Percentiles rank a stretch among this genome's conserved stretches.
Evolutionary conservation across 1,284 basidiomycete species (phyloP).

Genomic region (Quambalaria eucalypti): DNA sequence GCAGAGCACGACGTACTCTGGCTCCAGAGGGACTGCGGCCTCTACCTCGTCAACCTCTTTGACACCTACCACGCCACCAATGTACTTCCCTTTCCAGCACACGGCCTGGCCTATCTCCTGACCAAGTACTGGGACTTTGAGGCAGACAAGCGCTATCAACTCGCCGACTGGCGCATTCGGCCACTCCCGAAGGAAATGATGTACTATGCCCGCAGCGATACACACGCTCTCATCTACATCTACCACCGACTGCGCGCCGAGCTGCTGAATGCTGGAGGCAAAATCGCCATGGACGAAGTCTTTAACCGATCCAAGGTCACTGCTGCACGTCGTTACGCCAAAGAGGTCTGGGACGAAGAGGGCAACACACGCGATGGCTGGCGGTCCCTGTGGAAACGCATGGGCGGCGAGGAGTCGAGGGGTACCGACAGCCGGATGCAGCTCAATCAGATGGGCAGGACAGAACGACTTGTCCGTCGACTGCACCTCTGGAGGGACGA

Average conservation of each 20-base stretch:
- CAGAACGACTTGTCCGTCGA: slow-evolving; percentile 57
- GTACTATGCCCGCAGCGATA: slow-evolving; percentile 85
- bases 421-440: slow-evolving; percentile 19
- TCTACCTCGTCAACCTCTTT: slow-evolving; percentile 88
- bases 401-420: slow-evolving; percentile 48
- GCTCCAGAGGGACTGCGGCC: slow-evolving; percentile 88
- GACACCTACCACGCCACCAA: slow-evolving; percentile 93
- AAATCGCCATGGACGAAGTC: slow-evolving; percentile 48
- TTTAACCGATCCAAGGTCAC: slow-evolving; percentile 34
- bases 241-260: slow-evolving; percentile 86
- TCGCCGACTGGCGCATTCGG: slow-evolving; percentile 90
- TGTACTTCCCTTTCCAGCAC: slow-evolving; percentile 60
- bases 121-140: slow-evolving; percentile 79
- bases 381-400: slow-evolving; percentile 31
- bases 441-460: slow-evolving; percentile 35
- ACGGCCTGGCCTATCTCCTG: slow-evolving; percentile 75
- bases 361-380: slow-evolving; percentile 38
- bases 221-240: slow-evolving; percentile 84
- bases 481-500: slow-evolving; percentile 79
- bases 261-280: slow-evolving; percentile 52
- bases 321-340: slow-evolving; percentile 38
- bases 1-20: slow-evolving; percentile 89
- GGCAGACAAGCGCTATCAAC: slow-evolving; percentile 91
- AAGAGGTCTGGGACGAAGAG: slow-evolving; percentile 38
- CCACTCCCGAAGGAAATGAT: slow-evolving; percentile 83